Evolutionary conservation across 164 flowering plant species (phyloP).

Genomic region (Cinnamomum micranthum): DNA sequence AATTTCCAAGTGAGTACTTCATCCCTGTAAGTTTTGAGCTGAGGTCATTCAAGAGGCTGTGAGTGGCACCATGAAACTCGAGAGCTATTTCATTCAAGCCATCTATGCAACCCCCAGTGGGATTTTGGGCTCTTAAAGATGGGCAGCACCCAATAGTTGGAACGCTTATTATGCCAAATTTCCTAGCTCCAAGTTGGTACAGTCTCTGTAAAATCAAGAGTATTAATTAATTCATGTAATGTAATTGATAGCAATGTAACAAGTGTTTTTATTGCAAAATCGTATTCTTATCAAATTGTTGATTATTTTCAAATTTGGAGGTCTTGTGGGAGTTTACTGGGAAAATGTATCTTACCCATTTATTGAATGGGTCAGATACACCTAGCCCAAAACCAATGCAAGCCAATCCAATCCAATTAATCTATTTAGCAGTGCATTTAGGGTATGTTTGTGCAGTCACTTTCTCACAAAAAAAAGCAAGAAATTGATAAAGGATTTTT

Average conservation of each 20-base stretch:
- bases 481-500: too few species aligned
- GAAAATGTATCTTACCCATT: neutral
- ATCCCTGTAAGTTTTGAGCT: conserved; percentile 32
- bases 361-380: neutral
- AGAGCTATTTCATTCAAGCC: conserved; percentile 27
- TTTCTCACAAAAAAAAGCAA: too few species aligned
- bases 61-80: conserved; percentile 20
- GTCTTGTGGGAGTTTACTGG: neutral
- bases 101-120: conserved; percentile 30
- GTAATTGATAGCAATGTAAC: neutral
- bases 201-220: conserved; percentile 22
- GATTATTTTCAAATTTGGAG: neutral
- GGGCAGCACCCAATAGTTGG: conserved; percentile 58
- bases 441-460: too few species aligned
- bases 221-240: neutral
- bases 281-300: neutral
- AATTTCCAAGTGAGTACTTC: conserved; percentile 50
- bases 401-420: neutral
- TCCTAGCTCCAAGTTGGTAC: conserved; percentile 43
- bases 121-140: conserved; percentile 19
- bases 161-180: conserved; percentile 45
- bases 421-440: too few species aligned
- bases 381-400: neutral
- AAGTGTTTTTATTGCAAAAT: neutral
- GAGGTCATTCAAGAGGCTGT: conserved; percentile 25